Evolutionary conservation across 768 basidiomycete species (phyloP).

Genomic region (Mycena venus): DNA sequence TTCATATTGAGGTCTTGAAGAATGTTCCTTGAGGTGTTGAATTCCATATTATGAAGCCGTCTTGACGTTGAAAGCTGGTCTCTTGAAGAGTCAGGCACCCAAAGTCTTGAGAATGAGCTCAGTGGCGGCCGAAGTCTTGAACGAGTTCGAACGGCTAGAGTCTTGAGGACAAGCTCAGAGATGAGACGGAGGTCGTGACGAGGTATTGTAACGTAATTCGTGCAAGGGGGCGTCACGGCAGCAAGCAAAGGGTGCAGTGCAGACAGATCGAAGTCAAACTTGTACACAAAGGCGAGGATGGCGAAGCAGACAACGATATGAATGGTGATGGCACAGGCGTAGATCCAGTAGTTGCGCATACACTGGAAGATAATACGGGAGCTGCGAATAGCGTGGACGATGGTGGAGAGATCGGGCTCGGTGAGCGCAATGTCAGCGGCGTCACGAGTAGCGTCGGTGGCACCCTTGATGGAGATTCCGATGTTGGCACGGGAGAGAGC

Average conservation of each 20-base stretch:
- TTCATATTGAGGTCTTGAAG: no score
- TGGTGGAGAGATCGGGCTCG: constrained; percentile 97
- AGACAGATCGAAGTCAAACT: no score
- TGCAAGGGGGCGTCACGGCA: constrained; percentile 28
- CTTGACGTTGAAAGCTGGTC: no score
- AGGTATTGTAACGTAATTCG: constrained; percentile 12
- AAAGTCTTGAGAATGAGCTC: no score
- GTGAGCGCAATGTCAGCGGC: constrained; percentile 98
- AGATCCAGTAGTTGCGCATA: constrained; percentile 99
- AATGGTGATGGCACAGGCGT: constrained; percentile 94
- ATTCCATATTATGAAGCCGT: no score
- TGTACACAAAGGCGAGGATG: no score
- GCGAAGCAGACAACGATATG: no score
- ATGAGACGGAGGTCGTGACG: background rate
- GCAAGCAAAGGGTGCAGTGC: constrained; percentile 28
- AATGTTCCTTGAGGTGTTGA: no score
- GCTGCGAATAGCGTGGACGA: constrained; percentile 98
- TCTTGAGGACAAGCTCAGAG: no score
- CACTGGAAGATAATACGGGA: constrained; percentile 99
- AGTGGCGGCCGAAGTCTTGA: no score
- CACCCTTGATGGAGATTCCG: constrained; percentile 99
- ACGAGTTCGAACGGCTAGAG: no score
- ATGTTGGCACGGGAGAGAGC: constrained; percentile 98
- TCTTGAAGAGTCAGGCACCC: no score
- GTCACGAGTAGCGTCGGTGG: constrained; percentile 97